A percentile compares a stretch with the other conserved stretches of the same genome.
Evolutionary conservation across 1,139 yeast genomes (phyloP).

Genomic region (Geotrichum siamense): DNA sequence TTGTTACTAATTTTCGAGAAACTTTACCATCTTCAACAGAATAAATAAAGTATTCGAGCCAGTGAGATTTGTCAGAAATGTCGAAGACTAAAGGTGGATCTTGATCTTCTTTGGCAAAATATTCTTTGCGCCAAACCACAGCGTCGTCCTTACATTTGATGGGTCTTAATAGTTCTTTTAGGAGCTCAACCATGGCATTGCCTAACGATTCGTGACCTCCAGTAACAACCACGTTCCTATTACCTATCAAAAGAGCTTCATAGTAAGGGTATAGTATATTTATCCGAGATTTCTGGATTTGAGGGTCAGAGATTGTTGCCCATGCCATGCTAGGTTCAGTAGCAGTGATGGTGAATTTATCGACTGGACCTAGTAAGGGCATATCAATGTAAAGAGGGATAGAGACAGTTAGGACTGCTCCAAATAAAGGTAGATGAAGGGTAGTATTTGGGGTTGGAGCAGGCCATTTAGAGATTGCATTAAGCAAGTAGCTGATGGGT

Average conservation of each 20-base stretch:
- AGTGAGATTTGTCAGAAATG: neutral
- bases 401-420: constrained; percentile 19
- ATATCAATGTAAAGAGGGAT: constrained; percentile 19
- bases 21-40: constrained; percentile 1
- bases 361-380: constrained; percentile 17
- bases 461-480: constrained; percentile 28
- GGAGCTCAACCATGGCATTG: constrained; percentile 10
- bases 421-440: constrained; percentile 26
- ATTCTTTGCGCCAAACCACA: neutral
- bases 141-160: neutral
- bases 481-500: constrained; percentile 22
- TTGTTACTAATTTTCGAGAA: too few species aligned
- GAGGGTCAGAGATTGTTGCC: neutral
- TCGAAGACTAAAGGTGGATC: neutral
- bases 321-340: constrained; percentile 1
- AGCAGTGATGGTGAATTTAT: neutral
- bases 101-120: neutral
- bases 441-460: constrained; percentile 20
- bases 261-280: constrained; percentile 1
- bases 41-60: too few species aligned
- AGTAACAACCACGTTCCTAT: constrained; percentile 11
- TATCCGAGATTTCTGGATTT: too few species aligned
- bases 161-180: neutral
- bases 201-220: constrained; percentile 12
- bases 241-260: constrained; percentile 6